Base-by-base conservation (phyloP, 805 yeast species). In the Saccharomycopsis guyanensis region DNA sequence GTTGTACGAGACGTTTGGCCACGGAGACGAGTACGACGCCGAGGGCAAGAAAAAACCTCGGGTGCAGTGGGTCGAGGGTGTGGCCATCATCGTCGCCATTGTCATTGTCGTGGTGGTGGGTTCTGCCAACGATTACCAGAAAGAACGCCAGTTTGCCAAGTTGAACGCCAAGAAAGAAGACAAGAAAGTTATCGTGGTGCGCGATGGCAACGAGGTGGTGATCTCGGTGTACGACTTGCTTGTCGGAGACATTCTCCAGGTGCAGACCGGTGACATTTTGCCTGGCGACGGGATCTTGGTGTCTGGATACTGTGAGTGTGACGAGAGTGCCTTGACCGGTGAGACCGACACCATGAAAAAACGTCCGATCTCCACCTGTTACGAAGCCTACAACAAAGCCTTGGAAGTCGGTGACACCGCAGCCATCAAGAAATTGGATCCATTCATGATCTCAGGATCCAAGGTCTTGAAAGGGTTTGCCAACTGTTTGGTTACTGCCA, bases 51-150 rank as follows among this genome's bases (percentile, higher is more conserved):
- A 77, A 18, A 62, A 79, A 46, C 96, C 97, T 15, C 76, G 80
- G 57, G 94, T 93, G 27, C 96, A 91, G 57, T 93, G 97, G 97
- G 96, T 94, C 40, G 99, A 93, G 69, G 99, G 99, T 56, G 95
- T 89, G 33, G 99, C 98, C 35, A 93, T 93, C 59, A 76, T 93
- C 55, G 83, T 83, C 3, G 99, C 99, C 18, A 85, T 93, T 20
- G 57, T 78, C 3, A 91, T 93, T 50, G 97, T 93, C 29, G 96
- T 91, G 3, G 54, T 86, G 2, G 98, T 94, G 12, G 95, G 97
- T 42, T 93, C 96, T 2, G 82, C 77, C n/a, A 93, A 93, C 63
- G 98, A 93, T 65, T 93, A 84, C 69, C 96, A 93, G 61, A 94
- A 94, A 62, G 98, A 93, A 62, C 69, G 87, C 13, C 98, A 93